phyloP scores from a whole-genome alignment of 2,329 filamentous ascomycete genomes.

The Capronia coronata region DNA sequence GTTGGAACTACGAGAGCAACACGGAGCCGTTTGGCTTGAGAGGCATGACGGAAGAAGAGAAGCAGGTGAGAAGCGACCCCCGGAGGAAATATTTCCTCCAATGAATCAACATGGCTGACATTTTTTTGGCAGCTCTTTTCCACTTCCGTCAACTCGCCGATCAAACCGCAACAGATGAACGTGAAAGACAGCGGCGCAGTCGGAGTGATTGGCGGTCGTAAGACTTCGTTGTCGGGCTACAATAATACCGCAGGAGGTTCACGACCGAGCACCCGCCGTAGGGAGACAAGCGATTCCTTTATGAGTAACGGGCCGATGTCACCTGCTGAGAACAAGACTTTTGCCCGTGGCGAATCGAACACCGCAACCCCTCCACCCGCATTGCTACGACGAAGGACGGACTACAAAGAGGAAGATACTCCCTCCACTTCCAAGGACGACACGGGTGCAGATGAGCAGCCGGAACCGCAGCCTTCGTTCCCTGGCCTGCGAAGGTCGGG shows the following conservation, averaged over 20 bases:
- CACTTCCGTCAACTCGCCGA: constrained; percentile 83
- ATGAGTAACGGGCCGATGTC: constrained; percentile 43
- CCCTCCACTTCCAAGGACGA: constrained; percentile 44
- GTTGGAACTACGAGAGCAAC: constrained; percentile 72
- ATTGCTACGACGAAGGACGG: constrained; percentile 55
- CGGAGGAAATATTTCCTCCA: constrained; percentile 9
- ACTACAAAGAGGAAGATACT: constrained; percentile 48
- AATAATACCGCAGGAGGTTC: constrained; percentile 67
- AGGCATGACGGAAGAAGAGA: constrained; percentile 63
- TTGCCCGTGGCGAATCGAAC: constrained; percentile 47
- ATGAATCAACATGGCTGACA: constrained; percentile 11
- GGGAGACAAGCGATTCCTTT: constrained; percentile 73
- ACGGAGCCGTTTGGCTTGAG: constrained; percentile 65
- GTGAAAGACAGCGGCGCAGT: constrained; percentile 56
- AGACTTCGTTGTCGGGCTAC: constrained; percentile 72
- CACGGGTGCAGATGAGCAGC: constrained; percentile 41
- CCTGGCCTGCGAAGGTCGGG: constrained; percentile 51
- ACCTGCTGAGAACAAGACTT: constrained; percentile 42
- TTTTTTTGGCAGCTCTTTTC: constrained; percentile 61
- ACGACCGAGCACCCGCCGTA: constrained; percentile 69
- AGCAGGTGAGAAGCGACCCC: constrained; percentile 46
- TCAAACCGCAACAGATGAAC: constrained; percentile 68
- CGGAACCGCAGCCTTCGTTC: constrained; percentile 43
- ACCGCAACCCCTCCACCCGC: constrained; percentile 55
- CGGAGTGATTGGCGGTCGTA: constrained; percentile 55